Evolutionary conservation across 2,329 filamentous ascomycete genomes (phyloP), one percentile per base, ranked within the genome.

Genomic region (Penicillium aurantiogriseum): DNA sequence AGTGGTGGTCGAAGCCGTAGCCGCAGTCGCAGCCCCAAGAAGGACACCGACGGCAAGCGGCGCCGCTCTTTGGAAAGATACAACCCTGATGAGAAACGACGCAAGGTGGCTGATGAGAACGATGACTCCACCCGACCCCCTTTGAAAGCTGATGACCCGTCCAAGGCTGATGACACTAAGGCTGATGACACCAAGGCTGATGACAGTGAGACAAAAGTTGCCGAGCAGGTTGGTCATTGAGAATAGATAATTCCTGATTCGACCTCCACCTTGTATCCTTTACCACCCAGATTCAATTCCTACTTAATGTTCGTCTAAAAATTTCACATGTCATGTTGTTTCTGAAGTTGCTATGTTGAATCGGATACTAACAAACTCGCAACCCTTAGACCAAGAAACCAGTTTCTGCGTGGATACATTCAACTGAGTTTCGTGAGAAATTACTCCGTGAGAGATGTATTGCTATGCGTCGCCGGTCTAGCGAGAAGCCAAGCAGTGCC

Each of bases 61-160:
- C 75, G 76, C 56, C 75, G 75, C 51, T 80, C 79, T 15, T 65
- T 79, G 56, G 68, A 76, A 64, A 74, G 76, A 72, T 80, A 79
- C 71, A 75, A 74, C 53, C 76, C 73, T 54, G 69, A 70, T 67
- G 72, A 75, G 43, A 79, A 79, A 63, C 71, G 74, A 64, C 73
- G 71, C 58, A 76, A 71, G 63, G 70, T 72, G 61, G 69, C 74
- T 71, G 75, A 74, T 71, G 68, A 73, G 62, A 65, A 72, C 40
- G 64, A 72, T 50, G 65, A 68, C 42, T 35, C 60, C 62, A 39
- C 59, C 59, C 38, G 13, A 25, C 33, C 56, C 56, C 11, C 31
- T 9, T 23, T 33, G 19, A 35, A 47, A 47, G 15, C 45, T 23
- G 45, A 47, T 47, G 29, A 47, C 3, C 29, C 29, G 8, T 15